Base-by-base conservation (phyloP, 2,329 filamentous ascomycete genomes). In the Fusarium subglutinans region DNA sequence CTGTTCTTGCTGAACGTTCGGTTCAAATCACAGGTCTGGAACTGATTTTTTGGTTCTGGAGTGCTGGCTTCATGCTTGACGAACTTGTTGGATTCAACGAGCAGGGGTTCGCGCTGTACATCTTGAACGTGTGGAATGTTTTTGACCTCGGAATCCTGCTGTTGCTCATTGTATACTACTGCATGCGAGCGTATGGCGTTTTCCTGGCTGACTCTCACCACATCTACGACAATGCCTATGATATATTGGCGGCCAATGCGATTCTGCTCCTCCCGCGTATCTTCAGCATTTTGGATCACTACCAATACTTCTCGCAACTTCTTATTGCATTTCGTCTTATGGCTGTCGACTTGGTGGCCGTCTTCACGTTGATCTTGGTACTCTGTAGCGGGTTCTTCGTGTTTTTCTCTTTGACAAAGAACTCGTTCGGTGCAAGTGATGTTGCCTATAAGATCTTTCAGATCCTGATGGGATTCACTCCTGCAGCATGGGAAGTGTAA, bases 121-220 rank as follows among this genome's bases (percentile, higher is more conserved):
- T 98, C 79, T 96, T 98, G 91, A 97, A 94, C 81, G 96, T 98
- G 81, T 98, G 96, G 96, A 98, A 98, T 81, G 90, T 95, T 43
- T 98, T 98, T 81, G 96, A 98, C 80, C 86, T 98, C 43, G 95
- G 95, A 14, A 98, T 98, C 60, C 84, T 98, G 59, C 84, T 97
- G 30, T 86, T 98, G 69, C 90, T 98, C 76, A 91, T 97, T 77
- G 89, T 94, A 63, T 98, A 98, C 85, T 97, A 98, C 81, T 93
- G 93, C 78, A 91, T 98, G 85, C 91, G 96, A 63, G 88, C 96
- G 20, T 98, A 97, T 78, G 94, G 95, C 26, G 92, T 98, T 58
- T 91, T 98, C 68, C 87, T 97, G 76, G 90, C 94, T 4, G 93
- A 95, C 74, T 89, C 91, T 54, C 88, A 92, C 69, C 87, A 89